Evolutionary conservation across 768 basidiomycete genomes (phyloP).

Genomic region (Tylopilus felleus): DNA sequence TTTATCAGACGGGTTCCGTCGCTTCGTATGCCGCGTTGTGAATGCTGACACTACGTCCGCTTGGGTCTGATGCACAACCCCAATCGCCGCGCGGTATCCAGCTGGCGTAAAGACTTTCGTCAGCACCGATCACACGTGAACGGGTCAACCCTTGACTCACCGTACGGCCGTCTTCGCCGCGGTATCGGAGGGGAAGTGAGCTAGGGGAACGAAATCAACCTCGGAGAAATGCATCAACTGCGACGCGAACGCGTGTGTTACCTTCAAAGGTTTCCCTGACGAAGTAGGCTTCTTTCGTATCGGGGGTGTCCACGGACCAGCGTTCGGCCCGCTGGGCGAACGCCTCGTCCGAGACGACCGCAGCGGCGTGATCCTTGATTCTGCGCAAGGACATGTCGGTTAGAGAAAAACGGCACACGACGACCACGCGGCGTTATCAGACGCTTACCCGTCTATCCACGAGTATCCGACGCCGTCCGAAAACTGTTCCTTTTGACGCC

Average conservation of each 20-base stretch:
- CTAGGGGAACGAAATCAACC: constrained; percentile 34
- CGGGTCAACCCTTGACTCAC: constrained; percentile 38
- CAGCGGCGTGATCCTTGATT: constrained; percentile 84
- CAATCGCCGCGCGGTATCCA: constrained; percentile 97
- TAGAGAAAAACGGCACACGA: not conserved
- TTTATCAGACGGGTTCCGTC: constrained; percentile 12
- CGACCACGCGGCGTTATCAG: not conserved
- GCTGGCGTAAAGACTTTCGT: constrained; percentile 35
- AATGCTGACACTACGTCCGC: constrained; percentile 92
- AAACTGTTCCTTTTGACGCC: constrained; percentile 99
- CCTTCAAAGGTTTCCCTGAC: constrained; percentile 92
- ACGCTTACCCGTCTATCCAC: constrained; percentile 90
- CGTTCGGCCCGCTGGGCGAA: constrained; percentile 70
- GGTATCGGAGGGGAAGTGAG: constrained; percentile 77
- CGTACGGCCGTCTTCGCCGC: constrained; percentile 91
- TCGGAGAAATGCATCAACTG: not conserved
- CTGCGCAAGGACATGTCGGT: constrained; percentile 36
- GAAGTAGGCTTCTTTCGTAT: constrained; percentile 95
- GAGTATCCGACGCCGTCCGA: constrained; percentile 98
- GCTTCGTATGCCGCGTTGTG: constrained; percentile 84
- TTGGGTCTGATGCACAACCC: constrained; percentile 94
- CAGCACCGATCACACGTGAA: constrained; percentile 9
- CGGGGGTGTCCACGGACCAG: constrained; percentile 79
- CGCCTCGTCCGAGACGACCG: constrained; percentile 74
- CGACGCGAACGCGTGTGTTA: constrained; percentile 23